Base-by-base conservation (phyloP, 2,329 filamentous ascomycete species). In the Phialocephala sp. region DNA sequence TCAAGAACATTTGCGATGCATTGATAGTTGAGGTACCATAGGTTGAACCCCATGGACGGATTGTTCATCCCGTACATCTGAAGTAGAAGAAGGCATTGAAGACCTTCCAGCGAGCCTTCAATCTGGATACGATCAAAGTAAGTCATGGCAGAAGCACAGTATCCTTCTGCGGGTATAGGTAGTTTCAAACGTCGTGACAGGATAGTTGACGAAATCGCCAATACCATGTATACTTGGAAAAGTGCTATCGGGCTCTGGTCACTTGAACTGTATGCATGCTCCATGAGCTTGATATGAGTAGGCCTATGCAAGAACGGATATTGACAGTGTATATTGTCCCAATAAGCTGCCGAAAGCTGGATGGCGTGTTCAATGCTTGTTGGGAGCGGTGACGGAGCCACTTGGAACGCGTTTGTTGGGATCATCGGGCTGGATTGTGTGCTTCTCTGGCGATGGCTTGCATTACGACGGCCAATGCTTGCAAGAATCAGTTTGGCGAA, bases 11-110 rank as follows among this genome's bases (percentile, higher is more conserved):
- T 77, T 0, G 83, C 83, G 11, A 86, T 76, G 45, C 83, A 85
- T 66, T 85, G 84, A 61, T 86, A 86, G 61, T 85, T 84, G 1
- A 86, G 73, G 61, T 84, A 83, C 84, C 84, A 86, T 0, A 84
- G 76, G 63, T 84, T 85, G 4, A 85, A 70, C 0, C 79, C 75
- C 59, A 83, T 79, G 1, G 78, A 81, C 0, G 83, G 81, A 65
- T 80, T 85, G 41, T 85, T 80, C 14, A 86, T 76, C 0, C 83
- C 82, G 60, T 85, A 85, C 0, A 85, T 77, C 35, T 83, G 73
- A 1, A 83, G 72, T 0, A 83, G 63, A 0, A 83, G 67, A 63
- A 85, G 72, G 59, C 82, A 84, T 50, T 86, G 84, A 0, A 85
- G 71, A 0, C 83, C 83, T 8, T 80, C 75, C 0, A 85, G 65